Evolutionary conservation across 2,329 filamentous ascomycete species (phyloP), one percentile per base, ranked within the genome.

Genomic region (Claviceps sorghi): DNA sequence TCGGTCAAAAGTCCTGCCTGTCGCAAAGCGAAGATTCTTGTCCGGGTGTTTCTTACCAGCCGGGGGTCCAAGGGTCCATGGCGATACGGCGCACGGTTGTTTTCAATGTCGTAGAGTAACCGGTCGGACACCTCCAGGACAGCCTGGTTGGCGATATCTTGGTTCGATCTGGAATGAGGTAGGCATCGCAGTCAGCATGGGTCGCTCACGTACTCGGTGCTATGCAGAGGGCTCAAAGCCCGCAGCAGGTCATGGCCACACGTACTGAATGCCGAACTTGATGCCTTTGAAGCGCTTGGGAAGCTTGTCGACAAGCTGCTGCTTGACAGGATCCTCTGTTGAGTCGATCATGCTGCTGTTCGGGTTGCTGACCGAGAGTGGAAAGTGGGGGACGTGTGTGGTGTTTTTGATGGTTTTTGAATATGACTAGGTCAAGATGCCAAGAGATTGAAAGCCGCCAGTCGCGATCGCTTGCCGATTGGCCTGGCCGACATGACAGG

Each of bases 101-200:
- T 83, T 59, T 86, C 83, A 60, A 95, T 80, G 66, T 98, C 89
- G 74, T 95, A 98, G 56, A 97, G 82, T 67, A 90, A 83, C 61
- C 89, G 82, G 66, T 96, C 87, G n/a, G 88, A 94, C 53, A 98
- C 85, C 69, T 96, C 89, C 58, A 97, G 79, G 53, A 96, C 89
- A 57, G 86, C 89, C 69, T 98, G 93, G 64, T 91, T 94, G 60
- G 95, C 86, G 59, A 97, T 95, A 64, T 97, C 88, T 65, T 95
- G 86, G 61, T 87, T 89, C 29, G 90, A 95, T 63, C 86, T 89
- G 57, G 19, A 50, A 44, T 29, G 21, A 29, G 11, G 13, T 8
- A 26, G 11, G 13, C 9, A 26, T 21, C 42, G 13, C 42, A 10
- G 53, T 45, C 15, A 49, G 46, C n/a, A 43, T 21, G 5, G 19